Evolutionary conservation across 2,329 filamentous ascomycete species (phyloP), one percentile per base, ranked within the genome.

Genomic region (Monilinia fructicola): DNA sequence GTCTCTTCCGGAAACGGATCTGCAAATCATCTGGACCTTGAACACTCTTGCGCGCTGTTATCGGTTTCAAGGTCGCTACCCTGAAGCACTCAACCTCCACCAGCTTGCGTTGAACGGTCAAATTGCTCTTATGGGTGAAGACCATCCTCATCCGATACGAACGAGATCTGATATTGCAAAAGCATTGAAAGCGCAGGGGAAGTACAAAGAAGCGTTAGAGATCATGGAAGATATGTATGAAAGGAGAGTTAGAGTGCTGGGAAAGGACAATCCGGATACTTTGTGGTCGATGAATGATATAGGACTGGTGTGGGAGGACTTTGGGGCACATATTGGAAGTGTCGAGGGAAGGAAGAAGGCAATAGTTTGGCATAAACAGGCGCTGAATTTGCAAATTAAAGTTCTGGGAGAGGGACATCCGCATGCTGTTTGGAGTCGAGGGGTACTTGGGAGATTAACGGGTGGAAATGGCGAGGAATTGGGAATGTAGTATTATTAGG

Each of bases 271-370:
- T 44, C 54, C 64, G 10, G 64, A 65, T 54, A 65, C 64, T 2
- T 35, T 60, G 46, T 65, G 64, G 64, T 46, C 64, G 16, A 61
- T 60, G 64, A 65, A 65, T 38, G 50, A 65, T 38, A 35, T 65
- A n/a, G 64, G 64, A 11, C 18, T 21, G 9, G 12, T 61, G 21
- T 60, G 54, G 64, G 64, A 61, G 18, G 26, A 44, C 7, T 10
- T 65, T 16, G 46, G 64, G 6, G 35, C 44, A 21, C 7, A 35
- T 5, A 35, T 46, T 50, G 44, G 28, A 4, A 16, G 12, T 60
- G 4, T 12, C 1, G 28, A 38, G 7, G 44, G 28, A 11, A 50
- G 28, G 2, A 21, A 4, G 0, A 60, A 12, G 28, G 56, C 56
- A 0, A 38, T 38, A 16, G 9, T 50, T 3, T 60, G 56, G 56